These are phyloP conservation scores for Colletotrichum sp. DNA, from an alignment of 2,329 filamentous ascomycete species.

Conservation along the genomic window DNA sequence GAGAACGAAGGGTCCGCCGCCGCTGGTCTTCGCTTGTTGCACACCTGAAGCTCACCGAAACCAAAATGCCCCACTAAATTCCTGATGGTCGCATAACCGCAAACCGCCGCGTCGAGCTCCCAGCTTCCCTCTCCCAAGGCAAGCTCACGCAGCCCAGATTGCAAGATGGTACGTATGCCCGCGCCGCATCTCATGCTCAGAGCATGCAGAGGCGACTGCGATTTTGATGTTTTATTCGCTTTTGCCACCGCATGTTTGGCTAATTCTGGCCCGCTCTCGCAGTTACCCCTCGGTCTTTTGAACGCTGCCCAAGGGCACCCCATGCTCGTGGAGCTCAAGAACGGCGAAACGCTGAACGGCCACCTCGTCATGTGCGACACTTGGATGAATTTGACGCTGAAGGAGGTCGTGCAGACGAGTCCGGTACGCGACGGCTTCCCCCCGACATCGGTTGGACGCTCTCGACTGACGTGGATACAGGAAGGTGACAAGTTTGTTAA, in stretches of 20 bases:
- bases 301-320: constrained; percentile 97
- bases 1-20: neutral
- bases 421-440: constrained; percentile 54
- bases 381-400: constrained; percentile 99
- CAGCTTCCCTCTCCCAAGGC: constrained; percentile 7
- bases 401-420: constrained; percentile 96
- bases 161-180: constrained; percentile 10
- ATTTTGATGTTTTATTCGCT: neutral
- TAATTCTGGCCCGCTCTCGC: constrained; percentile 2
- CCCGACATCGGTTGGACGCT: neutral
- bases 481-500: constrained; percentile 94
- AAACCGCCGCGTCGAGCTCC: constrained; percentile 7
- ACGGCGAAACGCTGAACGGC: constrained; percentile 95
- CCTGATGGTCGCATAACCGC: constrained; percentile 10
- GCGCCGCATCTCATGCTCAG: neutral
- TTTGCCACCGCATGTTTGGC: neutral
- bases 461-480: constrained; percentile 41
- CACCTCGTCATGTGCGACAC: constrained; percentile 97
- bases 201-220: neutral
- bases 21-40: neutral
- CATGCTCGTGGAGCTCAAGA: constrained; percentile 97
- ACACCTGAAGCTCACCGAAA: constrained; percentile 11
- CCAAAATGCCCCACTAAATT: neutral
- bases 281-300: constrained; percentile 81
- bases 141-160: constrained; percentile 13